Percentiles rank a stretch among this genome's conserved stretches.
Conservation (phyloP, 495 filamentous ascomycete genomes). For the Penicillium malachiteum region DNA sequence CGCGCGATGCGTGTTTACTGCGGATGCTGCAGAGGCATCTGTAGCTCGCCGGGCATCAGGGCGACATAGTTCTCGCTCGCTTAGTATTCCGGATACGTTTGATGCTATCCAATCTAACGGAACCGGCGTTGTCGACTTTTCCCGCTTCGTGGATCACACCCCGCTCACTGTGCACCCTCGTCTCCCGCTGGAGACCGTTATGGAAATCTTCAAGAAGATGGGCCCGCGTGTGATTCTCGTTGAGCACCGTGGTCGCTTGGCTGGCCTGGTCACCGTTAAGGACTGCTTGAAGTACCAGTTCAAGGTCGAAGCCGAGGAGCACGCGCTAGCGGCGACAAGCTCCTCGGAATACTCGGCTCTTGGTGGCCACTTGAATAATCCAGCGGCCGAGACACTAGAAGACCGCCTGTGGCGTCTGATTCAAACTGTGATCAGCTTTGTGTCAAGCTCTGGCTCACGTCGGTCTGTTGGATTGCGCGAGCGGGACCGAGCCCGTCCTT, state of each 20-base stretch:
- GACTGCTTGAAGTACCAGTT: conserved; percentile 98
- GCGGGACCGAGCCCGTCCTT: conserved; percentile 50
- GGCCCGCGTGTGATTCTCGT: conserved; percentile 92
- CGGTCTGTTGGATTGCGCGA: conserved; percentile 26
- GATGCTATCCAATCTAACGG: conserved; percentile 61
- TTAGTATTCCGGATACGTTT: conserved; percentile 56
- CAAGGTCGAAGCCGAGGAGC: conserved; percentile 88
- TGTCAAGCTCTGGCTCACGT: conserved; percentile 13
- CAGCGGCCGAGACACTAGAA: conserved; percentile 43
- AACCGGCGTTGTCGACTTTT: conserved; percentile 72
- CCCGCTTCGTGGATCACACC: conserved; percentile 83
- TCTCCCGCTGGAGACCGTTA: conserved; percentile 91
- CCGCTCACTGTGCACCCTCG: conserved; percentile 90
- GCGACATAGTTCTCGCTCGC: conserved; percentile 6
- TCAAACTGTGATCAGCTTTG: conserved; percentile 41
- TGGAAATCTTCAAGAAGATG: conserved; percentile 99
- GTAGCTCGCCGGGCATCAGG: conserved; percentile 36
- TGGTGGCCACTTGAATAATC: conserved; percentile 31
- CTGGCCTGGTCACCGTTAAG: conserved; percentile 90
- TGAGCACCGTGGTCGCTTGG: conserved; percentile 80
- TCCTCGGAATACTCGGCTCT: conserved; percentile 40
- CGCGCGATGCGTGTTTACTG: conserved; percentile 76
- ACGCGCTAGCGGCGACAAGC: conserved; percentile 51
- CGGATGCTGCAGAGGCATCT: conserved; percentile 50
- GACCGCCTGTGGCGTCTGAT: conserved; percentile 71